Conservation (phyloP, 148 eudicot genomes). For the Rhododendron kiyosumense region DNA sequence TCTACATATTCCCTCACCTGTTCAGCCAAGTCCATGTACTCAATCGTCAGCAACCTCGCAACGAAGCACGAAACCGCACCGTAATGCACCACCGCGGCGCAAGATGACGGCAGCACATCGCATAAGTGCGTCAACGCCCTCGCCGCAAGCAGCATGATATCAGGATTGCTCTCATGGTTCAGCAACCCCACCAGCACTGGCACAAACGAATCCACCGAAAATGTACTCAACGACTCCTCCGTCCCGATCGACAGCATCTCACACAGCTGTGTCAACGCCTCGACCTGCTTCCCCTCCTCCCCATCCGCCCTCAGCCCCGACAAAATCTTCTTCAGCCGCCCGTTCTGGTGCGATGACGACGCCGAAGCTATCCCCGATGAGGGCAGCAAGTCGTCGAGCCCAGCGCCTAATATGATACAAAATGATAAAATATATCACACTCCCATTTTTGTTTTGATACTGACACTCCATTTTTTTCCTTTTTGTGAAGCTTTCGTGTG, state of each 20-base stretch:
- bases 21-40: slow-evolving; percentile 98
- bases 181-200: slow-evolving; percentile 92
- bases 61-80: slow-evolving; percentile 86
- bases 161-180: slow-evolving; percentile 91
- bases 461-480: background rate
- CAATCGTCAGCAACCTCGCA: slow-evolving; percentile 82
- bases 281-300: slow-evolving; percentile 91
- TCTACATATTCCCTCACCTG: slow-evolving; percentile 42
- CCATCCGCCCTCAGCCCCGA: slow-evolving; percentile 90
- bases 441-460: too few species aligned
- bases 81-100: slow-evolving; percentile 95
- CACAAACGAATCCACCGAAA: slow-evolving; percentile 87
- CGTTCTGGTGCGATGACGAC: slow-evolving; percentile 77
- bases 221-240: slow-evolving; percentile 86
- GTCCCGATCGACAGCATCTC: slow-evolving; percentile 89
- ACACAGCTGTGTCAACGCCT: slow-evolving; percentile 92
- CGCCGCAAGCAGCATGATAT: slow-evolving; percentile 94
- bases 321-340: slow-evolving; percentile 82
- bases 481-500: too few species aligned
- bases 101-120: slow-evolving; percentile 91
- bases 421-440: background rate
- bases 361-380: slow-evolving; percentile 72
- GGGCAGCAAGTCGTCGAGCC: slow-evolving; percentile 87
- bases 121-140: slow-evolving; percentile 87
- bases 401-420: slow-evolving; percentile 27